These are phyloP conservation scores for Cudoniella acicularis DNA, from an alignment of 495 filamentous ascomycete genomes.

Conservation along the genomic window DNA sequence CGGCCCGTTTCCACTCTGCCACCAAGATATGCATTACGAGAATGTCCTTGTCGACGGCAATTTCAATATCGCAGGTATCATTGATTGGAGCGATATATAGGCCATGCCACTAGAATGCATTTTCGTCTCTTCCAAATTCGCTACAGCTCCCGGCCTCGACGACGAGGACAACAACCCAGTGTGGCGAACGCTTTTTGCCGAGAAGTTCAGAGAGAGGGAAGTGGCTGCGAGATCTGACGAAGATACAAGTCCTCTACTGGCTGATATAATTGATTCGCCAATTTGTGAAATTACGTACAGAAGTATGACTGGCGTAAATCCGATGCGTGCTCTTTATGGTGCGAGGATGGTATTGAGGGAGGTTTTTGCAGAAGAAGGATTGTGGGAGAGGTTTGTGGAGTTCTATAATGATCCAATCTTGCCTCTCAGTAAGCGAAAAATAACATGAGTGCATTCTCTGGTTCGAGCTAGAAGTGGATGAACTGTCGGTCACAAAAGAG, in stretches of 20 bases:
- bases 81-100: conserved; percentile 32
- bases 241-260: background rate
- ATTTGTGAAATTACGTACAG: background rate
- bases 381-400: background rate
- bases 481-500: too few relatives aligned
- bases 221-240: background rate
- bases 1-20: conserved; percentile 33
- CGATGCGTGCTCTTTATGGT: background rate
- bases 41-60: conserved; percentile 39
- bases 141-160: background rate
- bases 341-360: background rate
- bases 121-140: background rate
- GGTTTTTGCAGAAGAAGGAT: background rate
- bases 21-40: conserved; percentile 39
- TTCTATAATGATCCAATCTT: background rate
- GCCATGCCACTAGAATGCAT: conserved; percentile 8
- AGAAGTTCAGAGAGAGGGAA: background rate
- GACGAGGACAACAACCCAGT: background rate
- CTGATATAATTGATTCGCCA: background rate
- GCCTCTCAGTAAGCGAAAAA: too few relatives aligned
- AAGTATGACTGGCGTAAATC: background rate
- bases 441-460: too few relatives aligned
- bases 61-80: conserved; percentile 38
- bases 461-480: too few relatives aligned
- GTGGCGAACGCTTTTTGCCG: background rate